phyloP scores from a whole-genome alignment of 1,284 basidiomycete genomes.

The Boletus mariae region DNA sequence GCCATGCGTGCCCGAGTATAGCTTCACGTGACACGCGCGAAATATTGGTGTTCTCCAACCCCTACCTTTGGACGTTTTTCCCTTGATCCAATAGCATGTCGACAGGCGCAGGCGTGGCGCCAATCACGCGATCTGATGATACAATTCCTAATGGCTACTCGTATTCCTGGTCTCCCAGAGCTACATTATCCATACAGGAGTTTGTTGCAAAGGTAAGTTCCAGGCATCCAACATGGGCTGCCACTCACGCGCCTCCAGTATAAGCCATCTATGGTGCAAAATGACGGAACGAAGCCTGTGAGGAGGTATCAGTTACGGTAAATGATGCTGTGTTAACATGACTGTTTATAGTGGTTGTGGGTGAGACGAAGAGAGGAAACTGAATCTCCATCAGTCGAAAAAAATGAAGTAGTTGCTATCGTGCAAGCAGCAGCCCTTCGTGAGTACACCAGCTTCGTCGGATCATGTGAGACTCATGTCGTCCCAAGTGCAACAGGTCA shows the following conservation, averaged over 20 bases:
- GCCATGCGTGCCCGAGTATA: too few species aligned
- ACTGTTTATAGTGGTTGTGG: conserved; percentile 60
- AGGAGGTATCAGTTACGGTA: conserved; percentile 16
- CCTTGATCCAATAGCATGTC: conserved; percentile 12
- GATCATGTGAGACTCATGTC: neutral
- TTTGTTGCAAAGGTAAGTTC: conserved; percentile 25
- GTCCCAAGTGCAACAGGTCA: conserved; percentile 51
- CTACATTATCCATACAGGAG: conserved; percentile 16
- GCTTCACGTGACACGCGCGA: too few species aligned
- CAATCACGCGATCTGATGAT: conserved; percentile 12
- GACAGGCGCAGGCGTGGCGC: neutral
- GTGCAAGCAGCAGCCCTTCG: conserved; percentile 46
- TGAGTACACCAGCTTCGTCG: conserved; percentile 31
- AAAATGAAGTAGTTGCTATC: conserved; percentile 34
- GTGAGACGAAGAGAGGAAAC: conserved; percentile 37
- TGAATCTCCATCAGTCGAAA: conserved; percentile 18
- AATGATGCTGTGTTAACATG: neutral
- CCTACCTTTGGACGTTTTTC: too few species aligned
- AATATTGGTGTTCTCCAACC: too few species aligned
- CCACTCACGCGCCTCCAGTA: conserved; percentile 40
- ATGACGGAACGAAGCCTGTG: conserved; percentile 71
- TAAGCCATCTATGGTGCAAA: conserved; percentile 70
- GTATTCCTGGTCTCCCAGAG: conserved; percentile 28
- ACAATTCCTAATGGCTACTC: conserved; percentile 9
- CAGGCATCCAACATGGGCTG: neutral